Evolutionary conservation across 1,284 basidiomycete genomes (phyloP).

Genomic region (Microstroma glucosiphilum): DNA sequence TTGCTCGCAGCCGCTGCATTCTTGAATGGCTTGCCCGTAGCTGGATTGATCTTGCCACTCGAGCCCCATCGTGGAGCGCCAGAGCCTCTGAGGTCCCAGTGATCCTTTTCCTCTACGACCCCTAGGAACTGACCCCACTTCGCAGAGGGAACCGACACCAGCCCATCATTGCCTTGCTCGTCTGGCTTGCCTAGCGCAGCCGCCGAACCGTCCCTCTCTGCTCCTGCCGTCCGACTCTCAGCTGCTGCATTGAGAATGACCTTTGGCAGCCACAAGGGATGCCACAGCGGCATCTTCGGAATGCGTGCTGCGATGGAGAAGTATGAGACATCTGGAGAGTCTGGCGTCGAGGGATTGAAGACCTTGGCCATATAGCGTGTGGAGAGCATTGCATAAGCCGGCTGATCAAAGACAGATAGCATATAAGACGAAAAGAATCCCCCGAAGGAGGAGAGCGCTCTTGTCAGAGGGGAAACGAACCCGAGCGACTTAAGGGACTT

Average conservation of each 20-base stretch:
- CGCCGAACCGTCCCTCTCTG: constrained; percentile 44
- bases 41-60: constrained; percentile 40
- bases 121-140: constrained; percentile 61
- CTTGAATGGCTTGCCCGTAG: constrained; percentile 30
- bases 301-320: constrained; percentile 80
- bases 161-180: constrained; percentile 86
- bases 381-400: constrained; percentile 91
- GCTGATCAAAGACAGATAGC: constrained; percentile 87
- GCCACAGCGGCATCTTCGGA: constrained; percentile 69
- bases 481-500: constrained; percentile 7
- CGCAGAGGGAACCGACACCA: constrained; percentile 67
- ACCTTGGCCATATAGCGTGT: constrained; percentile 73
- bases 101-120: constrained; percentile 81
- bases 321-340: constrained; percentile 77
- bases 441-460: constrained; percentile 56
- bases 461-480: constrained; percentile 12
- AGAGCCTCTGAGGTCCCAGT: constrained; percentile 89
- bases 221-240: constrained; percentile 42
- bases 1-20: constrained; percentile 6
- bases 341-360: constrained; percentile 87
- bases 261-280: constrained; percentile 95
- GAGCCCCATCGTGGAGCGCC: constrained; percentile 52
- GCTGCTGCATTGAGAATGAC: constrained; percentile 72
- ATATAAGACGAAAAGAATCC: constrained; percentile 79
- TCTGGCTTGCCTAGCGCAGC: constrained; percentile 48